Conservation (phyloP, 2,329 filamentous ascomycete genomes). For the Plenodomus lindquistii region DNA sequence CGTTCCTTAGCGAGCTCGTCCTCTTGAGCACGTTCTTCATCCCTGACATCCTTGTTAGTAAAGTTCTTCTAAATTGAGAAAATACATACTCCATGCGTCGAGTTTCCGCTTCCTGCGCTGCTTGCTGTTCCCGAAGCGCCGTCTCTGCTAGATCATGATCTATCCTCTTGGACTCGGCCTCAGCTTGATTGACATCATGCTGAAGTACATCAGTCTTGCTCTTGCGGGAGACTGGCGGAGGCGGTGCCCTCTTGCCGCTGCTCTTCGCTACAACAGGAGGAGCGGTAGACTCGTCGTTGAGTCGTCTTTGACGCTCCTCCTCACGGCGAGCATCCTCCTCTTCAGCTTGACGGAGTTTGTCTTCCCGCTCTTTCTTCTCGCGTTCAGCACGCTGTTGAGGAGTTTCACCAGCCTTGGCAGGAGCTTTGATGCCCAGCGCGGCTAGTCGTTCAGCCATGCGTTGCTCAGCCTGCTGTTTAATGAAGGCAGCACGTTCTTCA, state of each 20-base stretch:
- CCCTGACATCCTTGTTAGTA: conserved; percentile 56
- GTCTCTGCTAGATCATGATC: conserved; percentile 60
- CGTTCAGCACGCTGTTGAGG: conserved; percentile 84
- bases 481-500: conserved; percentile 92
- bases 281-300: conserved; percentile 74
- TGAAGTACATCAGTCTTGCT: conserved; percentile 59
- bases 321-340: conserved; percentile 92
- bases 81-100: conserved; percentile 79
- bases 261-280: conserved; percentile 58
- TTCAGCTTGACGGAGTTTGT: conserved; percentile 85
- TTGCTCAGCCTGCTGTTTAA: conserved; percentile 95
- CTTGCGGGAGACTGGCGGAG: conserved; percentile 75
- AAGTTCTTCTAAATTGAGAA: neutral
- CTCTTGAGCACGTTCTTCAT: conserved; percentile 74
- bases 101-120: conserved; percentile 73
- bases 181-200: conserved; percentile 60
- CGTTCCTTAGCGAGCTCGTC: conserved; percentile 79
- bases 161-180: conserved; percentile 61
- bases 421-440: conserved; percentile 86
- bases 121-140: conserved; percentile 69
- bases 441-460: conserved; percentile 96
- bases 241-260: conserved; percentile 59
- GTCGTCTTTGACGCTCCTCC: conserved; percentile 78
- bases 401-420: conserved; percentile 77
- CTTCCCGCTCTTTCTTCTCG: conserved; percentile 83